These are phyloP conservation scores for Ophiostoma sp. DNA, from an alignment of 2,329 filamentous ascomycete genomes.

Conservation along the genomic window DNA sequence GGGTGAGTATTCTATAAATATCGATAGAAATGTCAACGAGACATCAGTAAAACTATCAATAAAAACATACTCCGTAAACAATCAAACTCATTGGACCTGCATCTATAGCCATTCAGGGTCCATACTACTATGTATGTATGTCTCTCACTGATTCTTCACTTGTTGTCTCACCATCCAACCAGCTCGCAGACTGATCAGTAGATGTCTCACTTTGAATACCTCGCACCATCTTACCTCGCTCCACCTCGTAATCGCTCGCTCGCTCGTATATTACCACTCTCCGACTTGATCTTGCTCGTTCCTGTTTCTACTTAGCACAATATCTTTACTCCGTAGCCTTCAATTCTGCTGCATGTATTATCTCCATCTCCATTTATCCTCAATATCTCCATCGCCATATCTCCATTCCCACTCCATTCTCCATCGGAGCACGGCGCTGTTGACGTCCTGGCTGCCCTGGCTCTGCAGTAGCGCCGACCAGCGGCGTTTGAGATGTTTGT, in stretches of 20 bases:
- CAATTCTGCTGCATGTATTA: not conserved
- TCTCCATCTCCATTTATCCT: constrained; percentile 1
- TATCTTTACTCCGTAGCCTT: not conserved
- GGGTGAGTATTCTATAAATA: not conserved
- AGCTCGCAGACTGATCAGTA: not conserved
- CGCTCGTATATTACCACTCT: constrained; percentile 4
- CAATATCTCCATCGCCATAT: not conserved
- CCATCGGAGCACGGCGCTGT: not conserved
- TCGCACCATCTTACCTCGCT: not conserved
- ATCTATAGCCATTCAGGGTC: not conserved
- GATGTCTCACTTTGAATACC: not conserved
- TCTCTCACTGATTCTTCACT: not conserved
- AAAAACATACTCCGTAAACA: not conserved
- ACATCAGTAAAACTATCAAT: not conserved
- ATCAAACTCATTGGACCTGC: not conserved
- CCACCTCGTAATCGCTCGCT: not conserved
- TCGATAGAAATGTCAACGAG: not conserved
- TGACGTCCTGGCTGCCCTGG: constrained; percentile 1
- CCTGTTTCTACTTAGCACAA: not conserved
- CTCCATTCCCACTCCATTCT: not conserved
- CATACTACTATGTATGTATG: no score
- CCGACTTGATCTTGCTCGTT: not conserved
- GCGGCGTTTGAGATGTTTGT: not conserved
- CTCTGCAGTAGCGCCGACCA: constrained; percentile 1
- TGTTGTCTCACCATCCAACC: constrained; percentile 3